These are phyloP conservation scores for Phialophora macrospora DNA, from an alignment of 2,329 filamentous ascomycete genomes.

Conservation along the genomic window DNA sequence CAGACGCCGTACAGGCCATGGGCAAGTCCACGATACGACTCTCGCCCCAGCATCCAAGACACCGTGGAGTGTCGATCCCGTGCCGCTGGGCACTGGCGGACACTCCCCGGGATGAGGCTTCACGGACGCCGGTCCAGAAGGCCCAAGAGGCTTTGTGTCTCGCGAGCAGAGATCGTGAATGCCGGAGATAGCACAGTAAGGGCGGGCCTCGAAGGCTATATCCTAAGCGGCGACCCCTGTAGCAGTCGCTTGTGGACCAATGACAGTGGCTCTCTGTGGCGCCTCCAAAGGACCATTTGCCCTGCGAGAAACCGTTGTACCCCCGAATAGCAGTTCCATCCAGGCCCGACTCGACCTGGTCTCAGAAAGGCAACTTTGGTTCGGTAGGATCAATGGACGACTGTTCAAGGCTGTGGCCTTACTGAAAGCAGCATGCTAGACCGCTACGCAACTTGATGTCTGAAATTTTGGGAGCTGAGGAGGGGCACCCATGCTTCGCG, in stretches of 20 bases:
- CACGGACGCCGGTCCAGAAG: background rate
- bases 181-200: slow-evolving; percentile 4
- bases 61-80: slow-evolving; percentile 12
- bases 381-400: background rate
- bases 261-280: background rate
- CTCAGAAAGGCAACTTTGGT: background rate
- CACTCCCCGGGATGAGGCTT: background rate
- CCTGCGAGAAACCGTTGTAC: slow-evolving; percentile 4
- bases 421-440: background rate
- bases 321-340: slow-evolving; percentile 10
- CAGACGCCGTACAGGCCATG: background rate
- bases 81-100: background rate
- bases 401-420: background rate
- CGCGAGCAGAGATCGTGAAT: background rate
- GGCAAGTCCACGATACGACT: background rate
- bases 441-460: background rate
- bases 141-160: background rate
- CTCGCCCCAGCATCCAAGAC: background rate
- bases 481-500: background rate
- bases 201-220: background rate
- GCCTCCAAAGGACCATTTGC: slow-evolving; percentile 2
- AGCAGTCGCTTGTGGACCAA: slow-evolving; percentile 7
- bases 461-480: background rate
- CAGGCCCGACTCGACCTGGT: background rate
- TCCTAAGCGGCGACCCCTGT: slow-evolving; percentile 1